Conservation (phyloP, 1,139 yeast species). For the Torulaspora pretoriensis region DNA sequence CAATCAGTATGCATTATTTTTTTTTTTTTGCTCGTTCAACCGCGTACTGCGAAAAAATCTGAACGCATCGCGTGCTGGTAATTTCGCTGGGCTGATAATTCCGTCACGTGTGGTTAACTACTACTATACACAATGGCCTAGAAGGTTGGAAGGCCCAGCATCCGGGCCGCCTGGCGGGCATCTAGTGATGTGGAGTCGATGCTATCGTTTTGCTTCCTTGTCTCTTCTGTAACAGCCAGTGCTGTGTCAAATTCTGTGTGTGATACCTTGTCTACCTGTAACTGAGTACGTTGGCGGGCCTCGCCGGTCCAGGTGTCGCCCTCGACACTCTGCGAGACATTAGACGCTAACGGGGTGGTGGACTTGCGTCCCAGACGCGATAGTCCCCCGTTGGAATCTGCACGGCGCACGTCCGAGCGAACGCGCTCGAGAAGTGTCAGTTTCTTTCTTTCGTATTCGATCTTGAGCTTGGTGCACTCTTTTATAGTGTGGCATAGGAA, state of each 20-base stretch:
- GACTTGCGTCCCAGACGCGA: constrained; percentile 71
- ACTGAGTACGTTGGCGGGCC: constrained; percentile 21
- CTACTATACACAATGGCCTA: constrained; percentile 27
- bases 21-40: constrained; percentile 10
- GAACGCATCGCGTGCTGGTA: constrained; percentile 12
- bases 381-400: constrained; percentile 76
- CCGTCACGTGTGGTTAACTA: too few relatives aligned
- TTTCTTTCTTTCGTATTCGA: constrained; percentile 82
- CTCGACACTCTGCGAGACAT: constrained; percentile 22
- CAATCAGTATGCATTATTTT: constrained; percentile 10
- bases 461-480: constrained; percentile 61
- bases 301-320: constrained; percentile 44
- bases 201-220: constrained; percentile 39
- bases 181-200: constrained; percentile 45
- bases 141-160: constrained; percentile 74
- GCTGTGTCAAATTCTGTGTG: constrained; percentile 20
- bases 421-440: constrained; percentile 72
- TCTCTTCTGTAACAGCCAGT: constrained; percentile 19
- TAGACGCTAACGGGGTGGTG: constrained; percentile 45
- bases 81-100: constrained; percentile 1
- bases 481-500: constrained; percentile 55
- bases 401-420: constrained; percentile 67
- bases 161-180: constrained; percentile 76
- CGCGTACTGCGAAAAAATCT: constrained; percentile 18
- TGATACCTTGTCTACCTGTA: constrained; percentile 11